These are phyloP conservation scores for Cymbidium sinense DNA, from an alignment of 106 monocot genomes.

Conservation along the genomic window DNA sequence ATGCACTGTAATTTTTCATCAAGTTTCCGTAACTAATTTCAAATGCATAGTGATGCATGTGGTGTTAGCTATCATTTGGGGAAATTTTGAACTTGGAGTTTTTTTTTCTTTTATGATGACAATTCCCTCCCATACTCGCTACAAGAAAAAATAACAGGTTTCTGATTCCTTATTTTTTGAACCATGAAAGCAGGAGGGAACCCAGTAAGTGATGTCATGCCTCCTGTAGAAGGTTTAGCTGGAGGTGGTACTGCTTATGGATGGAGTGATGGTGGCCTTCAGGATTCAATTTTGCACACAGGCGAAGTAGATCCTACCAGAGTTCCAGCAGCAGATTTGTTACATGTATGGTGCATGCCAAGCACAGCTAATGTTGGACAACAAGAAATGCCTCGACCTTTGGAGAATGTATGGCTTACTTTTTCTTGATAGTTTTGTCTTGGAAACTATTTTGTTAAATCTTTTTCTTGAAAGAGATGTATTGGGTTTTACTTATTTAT, in stretches of 20 bases:
- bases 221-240: slow-evolving; percentile 92
- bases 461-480: not conserved
- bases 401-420: slow-evolving; percentile 63
- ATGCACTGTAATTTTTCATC: not conserved
- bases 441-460: not conserved
- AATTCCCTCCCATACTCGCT: not conserved
- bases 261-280: slow-evolving; percentile 60
- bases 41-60: not conserved
- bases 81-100: not conserved
- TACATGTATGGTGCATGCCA: slow-evolving; percentile 97
- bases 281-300: slow-evolving; percentile 25
- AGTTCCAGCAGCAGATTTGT: slow-evolving; percentile 62
- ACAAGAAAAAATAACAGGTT: not conserved
- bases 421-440: slow-evolving; percentile 1
- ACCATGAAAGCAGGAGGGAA: slow-evolving; percentile 30
- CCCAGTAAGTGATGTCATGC: slow-evolving; percentile 31
- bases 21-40: not conserved
- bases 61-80: not conserved
- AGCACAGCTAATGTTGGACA: slow-evolving; percentile 87
- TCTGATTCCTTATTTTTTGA: not conserved
- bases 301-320: slow-evolving; percentile 70
- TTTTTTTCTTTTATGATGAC: not conserved
- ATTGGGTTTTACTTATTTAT: not conserved
- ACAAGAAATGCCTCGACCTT: slow-evolving; percentile 77
- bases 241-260: slow-evolving; percentile 97